Base-by-base conservation (phyloP, 208 protist species). In the Blastocrithidia nonstop region DNA sequence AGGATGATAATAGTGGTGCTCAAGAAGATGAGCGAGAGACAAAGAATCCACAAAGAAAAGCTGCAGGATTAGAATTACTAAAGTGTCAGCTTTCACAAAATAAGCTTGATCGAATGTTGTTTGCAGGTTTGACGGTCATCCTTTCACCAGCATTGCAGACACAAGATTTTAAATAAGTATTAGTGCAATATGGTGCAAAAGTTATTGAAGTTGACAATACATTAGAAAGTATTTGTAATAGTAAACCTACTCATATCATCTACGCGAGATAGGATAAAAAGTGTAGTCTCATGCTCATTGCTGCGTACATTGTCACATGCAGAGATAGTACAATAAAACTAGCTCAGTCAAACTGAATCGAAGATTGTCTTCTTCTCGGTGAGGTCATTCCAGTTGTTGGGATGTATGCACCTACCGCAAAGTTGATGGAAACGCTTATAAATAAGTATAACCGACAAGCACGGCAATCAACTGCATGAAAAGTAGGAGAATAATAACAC, bases 331-430 rank as follows among this genome's bases (percentile, higher is more conserved):
- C 69, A 6, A 51, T 61, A 16, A 57, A 67, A 42, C 43, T 93
- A 33, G 70, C 57, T 1, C 57, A 75, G 32, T 61, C 57, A 6
- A 87, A 73, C 50, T 93, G 83, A 79, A 38, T 70, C 20, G 78
- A 88, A 60, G 83, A 93, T 48, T 85, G 78, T 50, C 50, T 93
- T n/a, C 71, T 88, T 9, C 40, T 88, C 8, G 75, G 76, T 11
- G 79, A 88, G 66, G 33, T 80, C 15, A 45, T 88, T 26, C 83
- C 83, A 0, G 46, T 73, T 1, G 61, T 65, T 35, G 75, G 66
- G 17, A 68, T 72, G 71, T 93, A 93, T 51, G 64, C 66, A 4
- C 72, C 79, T 13, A 77, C 83, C 1, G 48, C 38, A 29, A 93
- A 87, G 53, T 61, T 88, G 27, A 64, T 87, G 60, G 66, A 76